These are phyloP conservation scores for Agastache rugosa DNA, from an alignment of 257 asterid species.

Conservation along the genomic window DNA sequence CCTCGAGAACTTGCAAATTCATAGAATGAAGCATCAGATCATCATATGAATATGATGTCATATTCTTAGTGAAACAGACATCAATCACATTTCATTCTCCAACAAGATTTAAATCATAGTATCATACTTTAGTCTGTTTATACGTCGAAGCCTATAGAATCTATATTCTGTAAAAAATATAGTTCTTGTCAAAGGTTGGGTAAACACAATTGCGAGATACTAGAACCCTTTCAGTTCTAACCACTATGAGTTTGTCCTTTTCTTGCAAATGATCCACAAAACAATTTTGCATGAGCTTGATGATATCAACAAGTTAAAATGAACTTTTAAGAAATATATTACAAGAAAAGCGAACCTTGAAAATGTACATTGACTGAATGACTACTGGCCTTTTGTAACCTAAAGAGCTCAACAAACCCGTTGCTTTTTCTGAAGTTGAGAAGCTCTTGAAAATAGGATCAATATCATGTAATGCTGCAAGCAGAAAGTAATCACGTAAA, in stretches of 20 bases:
- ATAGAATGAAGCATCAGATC: neutral
- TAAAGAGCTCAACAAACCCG: slow-evolving; percentile 59
- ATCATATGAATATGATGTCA: neutral
- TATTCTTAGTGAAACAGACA: neutral
- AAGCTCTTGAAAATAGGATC: slow-evolving; percentile 75
- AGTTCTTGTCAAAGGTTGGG: neutral
- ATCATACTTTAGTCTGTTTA: neutral
- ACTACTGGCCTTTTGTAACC: slow-evolving; percentile 66
- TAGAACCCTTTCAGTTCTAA: neutral
- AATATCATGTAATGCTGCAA: slow-evolving; percentile 69
- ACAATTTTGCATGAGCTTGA: slow-evolving; percentile 3
- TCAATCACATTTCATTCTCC: neutral
- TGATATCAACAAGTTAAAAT: neutral
- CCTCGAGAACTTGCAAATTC: slow-evolving; percentile 9
- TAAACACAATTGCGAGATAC: neutral
- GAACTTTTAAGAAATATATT: neutral
- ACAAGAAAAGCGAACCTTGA: slow-evolving; percentile 52
- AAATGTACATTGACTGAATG: slow-evolving; percentile 84
- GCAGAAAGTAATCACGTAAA: neutral
- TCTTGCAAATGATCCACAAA: neutral
- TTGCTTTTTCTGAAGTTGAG: slow-evolving; percentile 64
- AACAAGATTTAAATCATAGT: neutral
- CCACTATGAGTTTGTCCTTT: neutral
- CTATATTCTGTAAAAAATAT: neutral
- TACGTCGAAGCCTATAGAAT: neutral